A percentile compares a stretch with the other conserved stretches of the same genome.
These are phyloP conservation scores for Pseudovirgaria hyperparasitica DNA, from an alignment of 2,329 filamentous ascomycete species.

Conservation along the genomic window DNA sequence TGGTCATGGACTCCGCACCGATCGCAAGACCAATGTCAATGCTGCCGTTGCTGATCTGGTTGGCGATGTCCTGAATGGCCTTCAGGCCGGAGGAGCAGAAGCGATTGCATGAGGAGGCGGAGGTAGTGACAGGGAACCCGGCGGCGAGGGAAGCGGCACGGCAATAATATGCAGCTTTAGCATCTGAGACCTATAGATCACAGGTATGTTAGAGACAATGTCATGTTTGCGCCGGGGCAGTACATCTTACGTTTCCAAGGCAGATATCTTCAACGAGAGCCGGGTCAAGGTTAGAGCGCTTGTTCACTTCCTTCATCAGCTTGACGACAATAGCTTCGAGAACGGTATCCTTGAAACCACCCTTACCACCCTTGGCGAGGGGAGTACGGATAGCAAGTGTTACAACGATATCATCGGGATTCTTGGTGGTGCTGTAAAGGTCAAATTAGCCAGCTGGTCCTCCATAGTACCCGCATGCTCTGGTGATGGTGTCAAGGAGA, in stretches of 20 bases:
- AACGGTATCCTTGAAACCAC: constrained; percentile 86
- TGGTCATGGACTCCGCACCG: constrained; percentile 81
- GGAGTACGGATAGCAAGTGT: constrained; percentile 85
- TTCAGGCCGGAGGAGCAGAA: constrained; percentile 97
- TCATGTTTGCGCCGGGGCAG: constrained; percentile 16
- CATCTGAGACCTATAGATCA: constrained; percentile 57
- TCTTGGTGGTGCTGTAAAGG: constrained; percentile 63
- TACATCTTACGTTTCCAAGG: constrained; percentile 65
- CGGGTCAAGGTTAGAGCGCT: constrained; percentile 66
- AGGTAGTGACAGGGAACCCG: constrained; percentile 82
- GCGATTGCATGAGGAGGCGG: constrained; percentile 73
- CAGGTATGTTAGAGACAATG: constrained; percentile 13
- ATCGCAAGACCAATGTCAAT: constrained; percentile 83
- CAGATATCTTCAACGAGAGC: constrained; percentile 78
- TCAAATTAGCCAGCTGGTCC: constrained; percentile 3
- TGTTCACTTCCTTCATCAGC: constrained; percentile 53
- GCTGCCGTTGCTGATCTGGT: constrained; percentile 64
- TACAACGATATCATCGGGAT: constrained; percentile 92
- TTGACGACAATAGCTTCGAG: constrained; percentile 80
- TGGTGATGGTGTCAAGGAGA: constrained; percentile 7
- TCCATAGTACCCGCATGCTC: neutral
- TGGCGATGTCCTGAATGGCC: constrained; percentile 87
- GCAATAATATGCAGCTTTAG: constrained; percentile 79
- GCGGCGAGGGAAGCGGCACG: constrained; percentile 82
- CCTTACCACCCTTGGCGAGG: constrained; percentile 77